phyloP scores from a whole-genome alignment of 164 flowering plant genomes.

The Vitis amurensis region DNA sequence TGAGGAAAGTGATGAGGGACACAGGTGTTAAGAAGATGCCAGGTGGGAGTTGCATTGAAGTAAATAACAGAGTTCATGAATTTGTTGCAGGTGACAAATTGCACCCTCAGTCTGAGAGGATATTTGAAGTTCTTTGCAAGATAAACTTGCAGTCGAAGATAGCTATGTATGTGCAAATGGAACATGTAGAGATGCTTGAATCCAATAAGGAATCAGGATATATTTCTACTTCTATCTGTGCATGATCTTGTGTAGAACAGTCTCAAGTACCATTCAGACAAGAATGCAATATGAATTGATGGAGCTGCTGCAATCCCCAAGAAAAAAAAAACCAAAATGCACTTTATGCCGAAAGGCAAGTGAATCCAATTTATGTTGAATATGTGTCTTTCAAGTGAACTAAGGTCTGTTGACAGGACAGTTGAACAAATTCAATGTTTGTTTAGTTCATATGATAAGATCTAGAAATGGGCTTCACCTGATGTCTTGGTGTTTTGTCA shows the following conservation, averaged over 20 bases:
- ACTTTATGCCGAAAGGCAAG: neutral
- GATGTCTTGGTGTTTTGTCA: neutral
- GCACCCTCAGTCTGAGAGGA: slow-evolving; percentile 29
- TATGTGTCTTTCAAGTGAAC: neutral
- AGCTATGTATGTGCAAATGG: slow-evolving; percentile 21
- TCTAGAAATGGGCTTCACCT: neutral
- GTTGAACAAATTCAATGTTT: neutral
- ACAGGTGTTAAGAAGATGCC: slow-evolving; percentile 48
- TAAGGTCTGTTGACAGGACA: neutral
- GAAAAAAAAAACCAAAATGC: no score
- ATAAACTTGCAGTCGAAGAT: slow-evolving; percentile 31
- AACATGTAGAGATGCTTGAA: slow-evolving; percentile 13
- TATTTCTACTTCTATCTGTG: neutral
- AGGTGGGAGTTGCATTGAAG: slow-evolving; percentile 58
- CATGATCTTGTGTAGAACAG: neutral
- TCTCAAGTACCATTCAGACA: neutral
- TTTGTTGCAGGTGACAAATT: slow-evolving; percentile 53
- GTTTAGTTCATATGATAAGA: neutral
- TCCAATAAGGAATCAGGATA: slow-evolving; percentile 12
- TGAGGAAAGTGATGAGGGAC: slow-evolving; percentile 61
- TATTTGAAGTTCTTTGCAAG: slow-evolving; percentile 32
- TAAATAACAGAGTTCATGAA: slow-evolving; percentile 42
- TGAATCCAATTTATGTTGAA: neutral
- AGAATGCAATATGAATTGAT: neutral
- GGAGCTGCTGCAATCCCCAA: no score